phyloP scores from a whole-genome alignment of 2,329 filamentous ascomycete genomes.

The Falciphora oryzae region DNA sequence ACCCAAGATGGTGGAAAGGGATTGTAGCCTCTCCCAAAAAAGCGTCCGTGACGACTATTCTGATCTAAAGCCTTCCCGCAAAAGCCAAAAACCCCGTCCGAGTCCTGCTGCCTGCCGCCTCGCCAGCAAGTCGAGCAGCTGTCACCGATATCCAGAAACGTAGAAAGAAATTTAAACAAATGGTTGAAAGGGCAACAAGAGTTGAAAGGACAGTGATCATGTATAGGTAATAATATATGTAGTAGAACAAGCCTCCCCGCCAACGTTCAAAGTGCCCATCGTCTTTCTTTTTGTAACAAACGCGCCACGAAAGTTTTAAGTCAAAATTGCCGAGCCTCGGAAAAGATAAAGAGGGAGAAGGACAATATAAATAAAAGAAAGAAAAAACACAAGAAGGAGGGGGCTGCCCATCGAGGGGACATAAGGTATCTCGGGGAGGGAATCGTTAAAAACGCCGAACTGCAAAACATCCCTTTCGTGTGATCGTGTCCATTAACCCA shows the following conservation, averaged over 20 bases:
- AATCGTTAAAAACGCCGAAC: constrained; percentile 4
- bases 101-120: background rate
- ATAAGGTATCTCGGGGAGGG: constrained; percentile 7
- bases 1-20: background rate
- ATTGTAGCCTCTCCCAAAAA: background rate
- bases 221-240: background rate
- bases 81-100: background rate
- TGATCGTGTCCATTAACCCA: constrained; percentile 11
- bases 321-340: background rate
- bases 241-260: background rate
- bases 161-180: background rate
- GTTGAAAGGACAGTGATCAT: background rate
- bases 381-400: background rate
- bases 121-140: background rate
- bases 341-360: background rate
- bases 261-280: background rate
- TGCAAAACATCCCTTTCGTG: constrained; percentile 3
- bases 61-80: background rate
- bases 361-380: background rate
- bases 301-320: background rate
- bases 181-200: background rate
- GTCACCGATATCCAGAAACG: background rate
- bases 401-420: constrained; percentile 2
- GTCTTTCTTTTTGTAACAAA: background rate
- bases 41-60: background rate